These are phyloP conservation scores for Cercospora sesami DNA, from an alignment of 2,329 filamentous ascomycete genomes.

Conservation along the genomic window DNA sequence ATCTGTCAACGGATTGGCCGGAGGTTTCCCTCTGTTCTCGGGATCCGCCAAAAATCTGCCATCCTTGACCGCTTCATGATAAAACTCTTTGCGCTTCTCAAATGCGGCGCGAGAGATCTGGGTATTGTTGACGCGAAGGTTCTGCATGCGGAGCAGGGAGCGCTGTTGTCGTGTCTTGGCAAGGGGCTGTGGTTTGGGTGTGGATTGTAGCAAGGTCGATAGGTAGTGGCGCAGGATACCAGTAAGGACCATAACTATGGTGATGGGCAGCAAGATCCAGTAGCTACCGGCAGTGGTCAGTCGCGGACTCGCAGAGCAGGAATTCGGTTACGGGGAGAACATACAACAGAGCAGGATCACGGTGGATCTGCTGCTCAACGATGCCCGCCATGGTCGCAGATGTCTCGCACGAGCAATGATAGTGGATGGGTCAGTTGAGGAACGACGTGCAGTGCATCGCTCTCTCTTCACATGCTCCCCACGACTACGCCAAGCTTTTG, in stretches of 20 bases:
- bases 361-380: conserved; percentile 89
- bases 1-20: conserved; percentile 91
- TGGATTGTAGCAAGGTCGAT: conserved; percentile 80
- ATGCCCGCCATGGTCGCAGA: conserved; percentile 70
- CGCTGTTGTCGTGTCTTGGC: conserved; percentile 80
- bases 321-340: conserved; percentile 39
- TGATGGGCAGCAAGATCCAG: conserved; percentile 98
- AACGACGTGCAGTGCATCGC: neutral
- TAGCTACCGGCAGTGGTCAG: conserved; percentile 63
- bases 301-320: neutral
- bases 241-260: conserved; percentile 95
- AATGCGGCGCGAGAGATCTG: conserved; percentile 78
- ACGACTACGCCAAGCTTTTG: conserved; percentile 3
- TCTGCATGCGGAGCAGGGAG: conserved; percentile 77
- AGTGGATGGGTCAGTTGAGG: neutral
- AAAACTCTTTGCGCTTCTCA: conserved; percentile 73
- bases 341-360: conserved; percentile 98
- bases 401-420: neutral
- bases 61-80: conserved; percentile 78
- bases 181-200: conserved; percentile 78
- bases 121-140: conserved; percentile 78
- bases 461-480: neutral
- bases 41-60: conserved; percentile 89
- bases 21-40: conserved; percentile 78
- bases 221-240: conserved; percentile 96